A percentile compares a stretch with the other conserved stretches of the same genome.
Conservation (phyloP, 495 filamentous ascomycete species). For the Penicillium atrosanguineum region DNA sequence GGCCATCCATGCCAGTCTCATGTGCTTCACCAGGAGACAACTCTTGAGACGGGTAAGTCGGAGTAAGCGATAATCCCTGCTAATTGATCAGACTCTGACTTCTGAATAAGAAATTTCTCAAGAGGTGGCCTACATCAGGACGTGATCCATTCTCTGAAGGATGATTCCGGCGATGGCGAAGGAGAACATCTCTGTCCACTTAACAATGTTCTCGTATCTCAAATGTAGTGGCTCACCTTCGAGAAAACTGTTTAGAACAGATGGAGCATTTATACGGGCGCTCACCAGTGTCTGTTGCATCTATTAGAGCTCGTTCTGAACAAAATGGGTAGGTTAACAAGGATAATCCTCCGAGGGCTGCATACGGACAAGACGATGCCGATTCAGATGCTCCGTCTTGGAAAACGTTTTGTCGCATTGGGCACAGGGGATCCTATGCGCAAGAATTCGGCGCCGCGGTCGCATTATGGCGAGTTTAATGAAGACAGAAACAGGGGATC, state of each 20-base stretch:
- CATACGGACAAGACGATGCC: constrained; percentile 8
- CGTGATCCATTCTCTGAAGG: background rate
- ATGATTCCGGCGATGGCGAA: constrained; percentile 13
- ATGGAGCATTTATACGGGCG: constrained; percentile 9
- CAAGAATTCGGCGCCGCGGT: background rate
- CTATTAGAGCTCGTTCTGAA: background rate
- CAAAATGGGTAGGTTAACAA: background rate
- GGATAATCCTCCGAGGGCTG: background rate
- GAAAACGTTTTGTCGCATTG: constrained; percentile 13
- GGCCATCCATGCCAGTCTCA: background rate
- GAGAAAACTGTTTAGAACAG: constrained; percentile 4
- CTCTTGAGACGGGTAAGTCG: constrained; percentile 1
- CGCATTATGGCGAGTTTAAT: background rate
- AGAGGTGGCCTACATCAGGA: background rate
- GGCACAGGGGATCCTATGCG: constrained; percentile 5
- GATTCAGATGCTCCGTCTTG: constrained; percentile 10
- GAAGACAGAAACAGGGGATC: background rate
- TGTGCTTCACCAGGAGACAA: background rate
- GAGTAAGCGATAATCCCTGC: background rate
- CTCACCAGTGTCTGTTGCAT: constrained; percentile 7
- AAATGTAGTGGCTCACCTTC: background rate
- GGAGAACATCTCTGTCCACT: constrained; percentile 6
- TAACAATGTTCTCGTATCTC: background rate
- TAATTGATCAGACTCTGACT: too few relatives aligned
- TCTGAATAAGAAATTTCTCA: background rate